Evolutionary conservation across 257 asterid genomes (phyloP), one percentile per base, ranked within the genome.

Genomic region (Solanum piurae): DNA sequence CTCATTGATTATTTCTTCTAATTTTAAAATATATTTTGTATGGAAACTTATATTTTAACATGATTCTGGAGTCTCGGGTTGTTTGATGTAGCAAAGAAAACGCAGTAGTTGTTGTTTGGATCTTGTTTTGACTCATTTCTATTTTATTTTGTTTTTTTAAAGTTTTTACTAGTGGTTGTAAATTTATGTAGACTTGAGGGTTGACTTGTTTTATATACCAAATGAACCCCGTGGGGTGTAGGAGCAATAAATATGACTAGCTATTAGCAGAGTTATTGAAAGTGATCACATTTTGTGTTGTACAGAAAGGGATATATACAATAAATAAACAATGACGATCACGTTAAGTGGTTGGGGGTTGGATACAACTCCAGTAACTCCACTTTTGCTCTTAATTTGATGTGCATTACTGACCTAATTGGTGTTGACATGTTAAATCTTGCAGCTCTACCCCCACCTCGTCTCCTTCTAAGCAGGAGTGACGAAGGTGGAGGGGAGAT

Each of bases 291-390:
- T 23, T 25, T 80, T 80, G 85, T 86, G n/a, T 34, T 36, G 34
- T 73, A 74, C 85, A 34, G 83, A 49, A 55, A 74, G 29, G 60
- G 85, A 72, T 80, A 49, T 29, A 29, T 40, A 42, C 16, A 37
- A 9, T 69, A 69, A 33, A 68, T 40, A 7, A 64, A 6, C 82
- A 72, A 64, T 23, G 83, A 38, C 33, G 71, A 44, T 87, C 89
- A 33, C 46, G 72, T 66, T 79, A 46, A 80, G 86, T 87, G 69
- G 87, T 87, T 87, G 89, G 89, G 44, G 12, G 86, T 87, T 82
- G 55, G 37, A 80, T 18, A 5, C 7, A 46, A 80, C 69, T 60
- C 40, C 29, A 66, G 44, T 60, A 55, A 21, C 77, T 76, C 33
- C 20, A 25, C 64, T 34, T 58, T 74, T 38, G 9, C 37, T 31